Evolutionary conservation across 805 yeast species (phyloP), one percentile per base, ranked within the genome.

Genomic region (Metschnikowia sp.): DNA sequence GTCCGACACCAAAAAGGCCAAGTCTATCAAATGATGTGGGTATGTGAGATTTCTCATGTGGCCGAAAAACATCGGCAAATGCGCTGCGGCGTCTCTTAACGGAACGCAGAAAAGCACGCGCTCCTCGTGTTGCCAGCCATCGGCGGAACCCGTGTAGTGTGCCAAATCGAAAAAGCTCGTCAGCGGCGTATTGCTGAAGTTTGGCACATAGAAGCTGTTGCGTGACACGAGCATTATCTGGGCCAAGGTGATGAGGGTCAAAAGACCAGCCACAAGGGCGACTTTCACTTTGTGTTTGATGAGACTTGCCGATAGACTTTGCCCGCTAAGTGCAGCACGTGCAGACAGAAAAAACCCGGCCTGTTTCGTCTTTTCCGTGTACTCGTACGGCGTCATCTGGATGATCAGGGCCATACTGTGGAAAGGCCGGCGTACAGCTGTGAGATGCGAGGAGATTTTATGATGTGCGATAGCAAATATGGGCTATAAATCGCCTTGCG

Each of bases 1-100:
- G 68, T 92, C 98, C 40, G 94, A 84, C 3, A 92, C 96, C 60
- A 92, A 68, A 61, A 92, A 92, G 18, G 97, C 82, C 56, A 75
- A 67, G 62, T 90, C 97, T 43, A 90, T 84, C 45, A 88, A 74
- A 59, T 84, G 80, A 65, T 90, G 97, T 15, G 96, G 96, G 65
- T 90, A 90, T 1, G 96, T 81, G 64, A 90, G 73, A 63, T 84
- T 83, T 45, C 69, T 72, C 84, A 91, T 76, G 66, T 90, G 95
- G 31, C 81, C 78, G 62, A 90, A 91, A 59, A 91, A 88, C 88
- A 89, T 83, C 36, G 94, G 92, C 63, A 90, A 73, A 72, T 89
- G 97, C 15, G 84, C 80, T 3, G 91, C 86, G 1, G 97, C 97
- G 64, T 91, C 97, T 70, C 97, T 81, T 55, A 90, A 74, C 7